These are phyloP conservation scores for Sphagnurus paluster DNA, from an alignment of 1,284 basidiomycete species.

Conservation along the genomic window DNA sequence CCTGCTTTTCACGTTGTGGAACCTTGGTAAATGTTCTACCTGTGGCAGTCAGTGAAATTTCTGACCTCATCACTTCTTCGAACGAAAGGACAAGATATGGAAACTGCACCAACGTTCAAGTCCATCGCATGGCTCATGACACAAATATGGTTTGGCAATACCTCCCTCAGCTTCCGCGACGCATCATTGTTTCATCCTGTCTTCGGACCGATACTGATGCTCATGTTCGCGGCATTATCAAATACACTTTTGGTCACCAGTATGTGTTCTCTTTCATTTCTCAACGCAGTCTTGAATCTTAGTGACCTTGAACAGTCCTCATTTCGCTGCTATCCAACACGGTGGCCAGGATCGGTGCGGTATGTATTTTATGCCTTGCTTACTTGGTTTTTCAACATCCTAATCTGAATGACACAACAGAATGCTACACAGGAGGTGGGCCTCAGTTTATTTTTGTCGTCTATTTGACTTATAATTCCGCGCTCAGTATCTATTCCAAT, in stretches of 20 bases:
- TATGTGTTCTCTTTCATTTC: conserved; percentile 36
- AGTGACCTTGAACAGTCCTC: conserved; percentile 60
- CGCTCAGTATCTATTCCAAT: conserved; percentile 81
- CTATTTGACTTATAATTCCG: not conserved
- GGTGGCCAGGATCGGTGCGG: conserved; percentile 77
- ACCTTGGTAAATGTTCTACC: conserved; percentile 49
- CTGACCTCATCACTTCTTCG: too few species aligned
- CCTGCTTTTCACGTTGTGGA: conserved; percentile 82
- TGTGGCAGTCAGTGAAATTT: too few species aligned
- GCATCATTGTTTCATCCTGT: conserved; percentile 81
- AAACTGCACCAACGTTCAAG: conserved; percentile 38
- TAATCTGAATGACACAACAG: conserved; percentile 33
- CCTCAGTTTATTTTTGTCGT: not conserved
- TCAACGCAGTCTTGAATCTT: conserved; percentile 7
- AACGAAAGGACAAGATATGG: conserved; percentile 15
- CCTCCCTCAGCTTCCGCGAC: conserved; percentile 66
- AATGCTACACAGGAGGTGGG: conserved; percentile 81
- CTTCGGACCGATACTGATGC: conserved; percentile 86
- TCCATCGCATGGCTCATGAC: conserved; percentile 81
- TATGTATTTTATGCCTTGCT: conserved; percentile 36
- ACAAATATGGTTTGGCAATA: conserved; percentile 85
- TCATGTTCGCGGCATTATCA: conserved; percentile 78
- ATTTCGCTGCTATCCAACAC: conserved; percentile 88
- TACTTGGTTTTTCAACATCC: conserved; percentile 6
- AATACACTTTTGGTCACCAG: conserved; percentile 82